Percentiles rank a stretch among this genome's conserved stretches.
Evolutionary conservation across 371 early-diverging fungal species (phyloP).

Genomic region (Chytridium lagenaria): DNA sequence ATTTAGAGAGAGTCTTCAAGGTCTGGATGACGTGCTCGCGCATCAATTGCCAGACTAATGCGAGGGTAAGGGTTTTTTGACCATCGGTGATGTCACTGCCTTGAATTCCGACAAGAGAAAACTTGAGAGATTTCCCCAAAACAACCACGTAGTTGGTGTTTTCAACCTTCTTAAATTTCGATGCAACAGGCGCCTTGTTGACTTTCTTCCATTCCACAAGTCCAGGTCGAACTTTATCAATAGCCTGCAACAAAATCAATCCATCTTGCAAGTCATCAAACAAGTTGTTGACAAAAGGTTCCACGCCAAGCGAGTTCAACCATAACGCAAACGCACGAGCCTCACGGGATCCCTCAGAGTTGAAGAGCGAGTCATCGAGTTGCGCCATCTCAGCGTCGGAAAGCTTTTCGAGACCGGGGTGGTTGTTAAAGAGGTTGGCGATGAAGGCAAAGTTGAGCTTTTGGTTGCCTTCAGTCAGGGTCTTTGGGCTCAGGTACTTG

Average conservation of each 20-base stretch:
- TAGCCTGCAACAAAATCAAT: conserved; percentile 83
- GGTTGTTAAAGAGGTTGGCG: conserved; percentile 92
- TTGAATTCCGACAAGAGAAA: conserved; percentile 93
- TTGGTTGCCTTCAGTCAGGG: conserved; percentile 91
- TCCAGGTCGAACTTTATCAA: conserved; percentile 90
- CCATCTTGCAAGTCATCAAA: conserved; percentile 89
- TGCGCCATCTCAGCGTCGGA: conserved; percentile 86
- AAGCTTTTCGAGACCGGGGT: conserved; percentile 90
- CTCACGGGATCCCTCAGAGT: conserved; percentile 90
- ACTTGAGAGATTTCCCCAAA: conserved; percentile 82
- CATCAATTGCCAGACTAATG: conserved; percentile 96
- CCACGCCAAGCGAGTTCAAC: conserved; percentile 93
- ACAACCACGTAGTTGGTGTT: conserved; percentile 92
- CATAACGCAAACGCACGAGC: conserved; percentile 96
- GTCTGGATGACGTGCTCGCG: conserved; percentile 94
- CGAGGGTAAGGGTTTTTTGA: conserved; percentile 82
- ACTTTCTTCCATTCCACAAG: conserved; percentile 90
- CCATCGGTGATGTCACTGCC: conserved; percentile 95
- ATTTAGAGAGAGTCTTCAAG: conserved; percentile 78
- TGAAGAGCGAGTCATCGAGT: conserved; percentile 83
- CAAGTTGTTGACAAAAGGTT: conserved; percentile 92
- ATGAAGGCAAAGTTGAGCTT: conserved; percentile 96
- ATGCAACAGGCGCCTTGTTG: conserved; percentile 70
- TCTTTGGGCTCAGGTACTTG: conserved; percentile 91
- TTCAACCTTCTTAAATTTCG: conserved; percentile 94